These are phyloP conservation scores for Globisporangium nunn DNA, from an alignment of 352 stramenopile species.

Conservation along the genomic window DNA sequence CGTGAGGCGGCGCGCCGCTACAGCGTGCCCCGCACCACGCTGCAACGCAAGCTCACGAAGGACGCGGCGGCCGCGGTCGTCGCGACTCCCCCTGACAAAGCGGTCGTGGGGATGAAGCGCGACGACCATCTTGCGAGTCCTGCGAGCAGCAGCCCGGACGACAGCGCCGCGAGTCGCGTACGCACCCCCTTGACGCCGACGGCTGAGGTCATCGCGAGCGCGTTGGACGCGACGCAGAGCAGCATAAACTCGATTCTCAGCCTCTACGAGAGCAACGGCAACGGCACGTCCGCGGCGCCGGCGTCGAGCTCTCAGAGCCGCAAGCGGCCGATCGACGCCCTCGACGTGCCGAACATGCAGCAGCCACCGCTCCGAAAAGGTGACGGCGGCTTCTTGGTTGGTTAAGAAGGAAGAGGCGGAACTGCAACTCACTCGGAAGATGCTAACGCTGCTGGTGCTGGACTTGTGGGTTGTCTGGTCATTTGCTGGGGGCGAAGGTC, in stretches of 20 bases:
- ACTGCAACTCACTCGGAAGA: too few species aligned
- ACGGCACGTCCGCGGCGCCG: slow-evolving; percentile 7
- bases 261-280: slow-evolving; percentile 13
- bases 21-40: slow-evolving; percentile 58
- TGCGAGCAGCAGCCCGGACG: not conserved
- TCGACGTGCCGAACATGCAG: slow-evolving; percentile 14
- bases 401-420: not conserved
- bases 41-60: slow-evolving; percentile 58
- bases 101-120: too few species aligned
- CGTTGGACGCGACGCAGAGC: slow-evolving; percentile 11
- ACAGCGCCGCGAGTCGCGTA: not conserved
- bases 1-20: slow-evolving; percentile 67
- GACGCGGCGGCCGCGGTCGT: slow-evolving; percentile 8
- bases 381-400: not conserved
- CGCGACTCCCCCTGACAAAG: slow-evolving; percentile 2
- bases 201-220: not conserved
- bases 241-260: slow-evolving; percentile 11
- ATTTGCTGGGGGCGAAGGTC: slow-evolving; percentile 20
- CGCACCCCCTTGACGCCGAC: not conserved
- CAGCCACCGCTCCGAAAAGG: slow-evolving; percentile 17
- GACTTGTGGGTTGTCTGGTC: not conserved
- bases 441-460: not conserved
- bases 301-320: slow-evolving; percentile 6
- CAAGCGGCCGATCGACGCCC: slow-evolving; percentile 42
- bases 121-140: not conserved